Base-by-base conservation (phyloP, 768 basidiomycete genomes). In the Russula sp. region DNA sequence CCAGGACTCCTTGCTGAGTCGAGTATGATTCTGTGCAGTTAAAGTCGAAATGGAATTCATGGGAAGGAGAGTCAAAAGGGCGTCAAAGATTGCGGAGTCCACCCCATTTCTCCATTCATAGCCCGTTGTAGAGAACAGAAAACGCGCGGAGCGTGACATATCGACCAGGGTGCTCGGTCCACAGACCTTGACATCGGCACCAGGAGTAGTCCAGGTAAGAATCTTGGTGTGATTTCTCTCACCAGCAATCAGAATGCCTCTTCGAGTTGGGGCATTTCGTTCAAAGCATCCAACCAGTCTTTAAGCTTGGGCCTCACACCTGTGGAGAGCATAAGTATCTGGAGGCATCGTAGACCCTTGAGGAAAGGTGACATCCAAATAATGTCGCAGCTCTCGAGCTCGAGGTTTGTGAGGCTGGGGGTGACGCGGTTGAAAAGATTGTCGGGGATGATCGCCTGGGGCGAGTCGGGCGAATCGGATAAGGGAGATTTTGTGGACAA, bases 61-160 rank as follows among this genome's bases (percentile, higher is more conserved):
- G 7, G 44, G n/a, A n/a, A n/a, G 44, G n/a, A 10, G 20, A 0
- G n/a, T n/a, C n/a, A n/a, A 46, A 10, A 46, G n/a, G 20, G 44
- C 44, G 20, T 46, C 44, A 8, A 46, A 46, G n/a, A 46, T 46
- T 10, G 3, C 10, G 20, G 44, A 4, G 20, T n/a, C n/a, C 44
- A n/a, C n/a, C 44, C n/a, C 44, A 10, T 10, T 4, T 1, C 0
- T 3, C 44, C 44, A 46, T 0, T 1, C 5, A 2, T 1, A 0
- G 9, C 44, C 20, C 3, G 7, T 11, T 46, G 20, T n/a, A 46
- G 8, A 0, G 44, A 46, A 46, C 2, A 10, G 0, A 0, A 46
- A n/a, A n/a, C 9, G 10, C n/a, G 44, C 44, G 3, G 44, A 11
- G 2, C 0, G 20, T 11, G 44, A 46, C 44, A n/a, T 20, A 3